Conservation (phyloP, 805 yeast genomes). For the Lachancea fermentati region DNA sequence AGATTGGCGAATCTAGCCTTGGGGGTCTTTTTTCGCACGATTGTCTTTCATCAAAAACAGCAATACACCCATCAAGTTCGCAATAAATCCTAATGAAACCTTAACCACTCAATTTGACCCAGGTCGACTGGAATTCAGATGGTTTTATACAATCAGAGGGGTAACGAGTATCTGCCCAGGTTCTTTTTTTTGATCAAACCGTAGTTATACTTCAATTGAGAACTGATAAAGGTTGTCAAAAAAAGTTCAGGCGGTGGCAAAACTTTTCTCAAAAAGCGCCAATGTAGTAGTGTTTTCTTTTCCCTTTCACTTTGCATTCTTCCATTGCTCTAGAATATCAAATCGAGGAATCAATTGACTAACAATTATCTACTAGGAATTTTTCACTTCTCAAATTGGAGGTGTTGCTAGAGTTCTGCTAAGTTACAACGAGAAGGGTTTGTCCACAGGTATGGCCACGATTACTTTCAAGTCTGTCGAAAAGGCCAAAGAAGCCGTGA, state of each 20-base stretch:
- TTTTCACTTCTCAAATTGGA: conserved; percentile 83
- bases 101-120: neutral
- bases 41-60: too few relatives aligned
- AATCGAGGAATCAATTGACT: conserved; percentile 7
- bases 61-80: neutral
- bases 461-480: conserved; percentile 65
- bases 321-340: neutral
- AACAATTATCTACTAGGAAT: conserved; percentile 53
- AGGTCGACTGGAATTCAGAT: neutral
- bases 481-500: conserved; percentile 72
- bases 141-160: neutral
- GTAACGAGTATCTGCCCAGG: neutral
- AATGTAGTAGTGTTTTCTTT: neutral
- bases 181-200: too few relatives aligned
- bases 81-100: neutral
- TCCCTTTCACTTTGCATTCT: neutral
- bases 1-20: neutral
- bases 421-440: conserved; percentile 81
- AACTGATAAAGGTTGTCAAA: too few relatives aligned
- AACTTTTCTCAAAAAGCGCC: neutral
- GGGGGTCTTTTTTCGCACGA: neutral
- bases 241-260: neutral
- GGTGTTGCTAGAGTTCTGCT: conserved; percentile 67
- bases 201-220: too few relatives aligned
- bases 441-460: conserved; percentile 88